phyloP scores from a whole-genome alignment of 108 stramenopile genomes.

The Cyclotella baltica region DNA sequence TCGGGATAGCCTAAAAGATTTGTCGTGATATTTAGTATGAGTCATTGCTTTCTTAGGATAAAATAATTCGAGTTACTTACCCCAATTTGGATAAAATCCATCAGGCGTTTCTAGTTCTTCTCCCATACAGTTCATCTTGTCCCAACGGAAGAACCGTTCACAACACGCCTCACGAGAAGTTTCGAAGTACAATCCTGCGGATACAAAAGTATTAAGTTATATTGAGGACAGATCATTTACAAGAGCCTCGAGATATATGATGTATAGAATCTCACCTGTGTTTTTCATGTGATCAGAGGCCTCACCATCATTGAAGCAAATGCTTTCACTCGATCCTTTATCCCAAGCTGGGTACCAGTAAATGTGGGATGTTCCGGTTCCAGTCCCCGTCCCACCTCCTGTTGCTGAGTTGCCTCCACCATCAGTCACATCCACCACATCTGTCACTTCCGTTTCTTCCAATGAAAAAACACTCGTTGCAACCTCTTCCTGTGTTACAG shows the following conservation, averaged over 20 bases:
- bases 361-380: background rate
- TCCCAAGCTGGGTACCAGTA: conserved; percentile 13
- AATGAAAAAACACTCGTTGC: background rate
- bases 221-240: too few relatives aligned
- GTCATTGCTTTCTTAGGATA: too few relatives aligned
- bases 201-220: background rate
- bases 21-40: too few relatives aligned
- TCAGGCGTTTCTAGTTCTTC: background rate
- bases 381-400: background rate
- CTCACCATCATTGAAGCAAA: conserved; percentile 3
- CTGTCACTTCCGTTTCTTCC: background rate
- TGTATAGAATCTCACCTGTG: background rate
- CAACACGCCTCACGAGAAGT: conserved; percentile 8
- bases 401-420: background rate
- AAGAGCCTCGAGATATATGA: too few relatives aligned
- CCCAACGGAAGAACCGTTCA: background rate
- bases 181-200: background rate
- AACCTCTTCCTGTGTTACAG: conserved; percentile 9
- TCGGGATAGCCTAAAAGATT: too few relatives aligned
- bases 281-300: background rate
- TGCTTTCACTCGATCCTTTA: background rate
- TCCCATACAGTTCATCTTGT: background rate
- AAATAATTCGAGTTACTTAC: too few relatives aligned
- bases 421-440: background rate
- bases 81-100: conserved; percentile 5